phyloP scores from a whole-genome alignment of 306 rosid genomes.

The Ziziphus jujuba region DNA sequence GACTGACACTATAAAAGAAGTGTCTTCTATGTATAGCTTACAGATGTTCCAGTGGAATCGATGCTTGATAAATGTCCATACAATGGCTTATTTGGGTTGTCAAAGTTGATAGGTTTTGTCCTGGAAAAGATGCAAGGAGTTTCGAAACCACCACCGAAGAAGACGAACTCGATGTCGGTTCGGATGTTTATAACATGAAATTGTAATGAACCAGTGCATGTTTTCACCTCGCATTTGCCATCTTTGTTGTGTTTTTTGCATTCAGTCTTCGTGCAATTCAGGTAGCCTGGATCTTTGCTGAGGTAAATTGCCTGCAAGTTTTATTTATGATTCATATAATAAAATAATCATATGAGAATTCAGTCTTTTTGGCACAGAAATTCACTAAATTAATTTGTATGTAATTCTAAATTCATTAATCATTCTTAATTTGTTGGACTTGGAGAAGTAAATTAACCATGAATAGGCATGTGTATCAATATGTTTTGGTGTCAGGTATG shows the following conservation, averaged over 20 bases:
- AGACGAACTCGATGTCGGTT: conserved; percentile 73
- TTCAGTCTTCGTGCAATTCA: conserved; percentile 59
- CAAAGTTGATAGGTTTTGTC: conserved; percentile 46
- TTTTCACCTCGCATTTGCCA: conserved; percentile 35
- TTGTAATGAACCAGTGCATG: conserved; percentile 61
- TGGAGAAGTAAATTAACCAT: no score
- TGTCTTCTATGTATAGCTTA: conserved; percentile 8
- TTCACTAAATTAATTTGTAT: background rate
- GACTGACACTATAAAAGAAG: background rate
- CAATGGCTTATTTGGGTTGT: conserved; percentile 69
- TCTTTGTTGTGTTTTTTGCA: conserved; percentile 29
- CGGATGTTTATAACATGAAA: conserved; percentile 86
- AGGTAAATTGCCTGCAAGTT: conserved; percentile 51
- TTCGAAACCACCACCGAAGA: conserved; percentile 64
- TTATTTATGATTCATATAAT: background rate
- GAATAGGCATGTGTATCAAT: no score
- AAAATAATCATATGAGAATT: no score
- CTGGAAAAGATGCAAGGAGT: conserved; percentile 55
- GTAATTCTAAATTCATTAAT: no score
- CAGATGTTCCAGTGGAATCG: conserved; percentile 71
- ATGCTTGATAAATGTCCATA: conserved; percentile 64
- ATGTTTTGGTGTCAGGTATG: no score
- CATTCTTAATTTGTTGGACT: no score
- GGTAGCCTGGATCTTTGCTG: conserved; percentile 64
- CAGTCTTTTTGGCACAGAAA: background rate